A percentile compares a stretch with the other conserved stretches of the same genome.
These are phyloP conservation scores for Yarrowia hollandica DNA, from an alignment of 805 yeast species.

Conservation along the genomic window DNA sequence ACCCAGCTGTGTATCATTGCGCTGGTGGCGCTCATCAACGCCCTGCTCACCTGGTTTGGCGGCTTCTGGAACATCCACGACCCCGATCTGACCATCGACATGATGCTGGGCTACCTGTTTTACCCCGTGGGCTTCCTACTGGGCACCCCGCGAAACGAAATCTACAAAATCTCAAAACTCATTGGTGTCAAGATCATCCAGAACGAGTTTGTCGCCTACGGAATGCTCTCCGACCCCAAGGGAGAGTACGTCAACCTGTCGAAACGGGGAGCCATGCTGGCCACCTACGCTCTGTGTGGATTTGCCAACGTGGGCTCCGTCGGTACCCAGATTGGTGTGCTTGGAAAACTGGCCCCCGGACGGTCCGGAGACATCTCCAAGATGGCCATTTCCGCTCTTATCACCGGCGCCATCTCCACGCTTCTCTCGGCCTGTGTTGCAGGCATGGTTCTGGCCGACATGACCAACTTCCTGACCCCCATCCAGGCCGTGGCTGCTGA, in stretches of 20 bases:
- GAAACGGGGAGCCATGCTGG: constrained; percentile 54
- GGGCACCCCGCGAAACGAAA: constrained; percentile 56
- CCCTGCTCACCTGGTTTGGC: constrained; percentile 60
- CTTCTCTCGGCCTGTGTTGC: constrained; percentile 59
- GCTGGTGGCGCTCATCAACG: constrained; percentile 56
- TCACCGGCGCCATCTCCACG: constrained; percentile 56
- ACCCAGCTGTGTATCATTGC: constrained; percentile 64
- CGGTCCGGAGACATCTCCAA: constrained; percentile 51
- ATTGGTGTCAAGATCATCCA: constrained; percentile 60
- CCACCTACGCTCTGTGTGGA: constrained; percentile 64
- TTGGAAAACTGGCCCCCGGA: constrained; percentile 55
- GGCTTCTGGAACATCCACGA: constrained; percentile 58
- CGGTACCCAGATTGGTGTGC: constrained; percentile 62
- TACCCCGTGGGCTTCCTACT: constrained; percentile 62
- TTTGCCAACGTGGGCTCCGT: constrained; percentile 63
- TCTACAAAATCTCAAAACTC: constrained; percentile 52
- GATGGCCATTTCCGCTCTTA: constrained; percentile 51
- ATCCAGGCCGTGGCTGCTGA: constrained; percentile 26
- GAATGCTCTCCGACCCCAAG: constrained; percentile 43
- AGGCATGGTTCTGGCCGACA: constrained; percentile 60
- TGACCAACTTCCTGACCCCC: constrained; percentile 35
- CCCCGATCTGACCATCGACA: constrained; percentile 51
- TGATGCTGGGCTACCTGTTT: constrained; percentile 57
- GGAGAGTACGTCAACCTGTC: constrained; percentile 50
- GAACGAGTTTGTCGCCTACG: constrained; percentile 60